Evolutionary conservation across 257 asterid species (phyloP), one percentile per base, ranked within the genome.

Genomic region (Cinchona pubescens): DNA sequence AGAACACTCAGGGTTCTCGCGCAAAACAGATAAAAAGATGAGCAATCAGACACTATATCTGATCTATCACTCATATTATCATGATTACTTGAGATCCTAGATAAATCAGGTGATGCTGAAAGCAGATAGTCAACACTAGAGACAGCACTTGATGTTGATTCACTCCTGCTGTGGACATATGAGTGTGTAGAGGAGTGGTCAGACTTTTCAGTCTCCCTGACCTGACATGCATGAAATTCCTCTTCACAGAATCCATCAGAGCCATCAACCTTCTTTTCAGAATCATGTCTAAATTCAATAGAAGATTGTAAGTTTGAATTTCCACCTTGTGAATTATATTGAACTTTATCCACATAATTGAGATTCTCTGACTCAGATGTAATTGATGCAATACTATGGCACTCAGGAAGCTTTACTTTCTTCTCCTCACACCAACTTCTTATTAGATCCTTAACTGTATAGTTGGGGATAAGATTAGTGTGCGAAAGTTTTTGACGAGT

Each of bases 91-190:
- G 91, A 81, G 72, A 82, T 68, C 83, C 86, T 80, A 0, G 95
- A 83, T 75, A 74, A 70, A 67, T 88, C 96, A 38, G 86, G 82
- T 58, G 90, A 88, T 18, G 79, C 80, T 5, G 84, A 67, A 5
- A 88, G 89, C 67, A 76, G 78, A 78, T 82, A 91, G 73, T 95
- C 99, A 38, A 85, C 76, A 85, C 97, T 92, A 64, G 99, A 92
- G 76, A 90, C 88, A 73, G 87, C 98, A 74, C 97, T 95, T 32
- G 96, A 88, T 69, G 84, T 83, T 5, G 99, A 95, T 79, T 88
- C 98, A 75, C 94, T 92, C 86, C 98, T 82, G 79, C 99, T 95
- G 82, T 95, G 98, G 46, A 83, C 86, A 79, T 90, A 91, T 0
- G 99, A 91, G 82, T 90, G 90, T 80, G 90, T 83, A 67, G 96